Evolutionary conservation across 129 eudicot species (phyloP).

Genomic region (Lactuca sativa): DNA sequence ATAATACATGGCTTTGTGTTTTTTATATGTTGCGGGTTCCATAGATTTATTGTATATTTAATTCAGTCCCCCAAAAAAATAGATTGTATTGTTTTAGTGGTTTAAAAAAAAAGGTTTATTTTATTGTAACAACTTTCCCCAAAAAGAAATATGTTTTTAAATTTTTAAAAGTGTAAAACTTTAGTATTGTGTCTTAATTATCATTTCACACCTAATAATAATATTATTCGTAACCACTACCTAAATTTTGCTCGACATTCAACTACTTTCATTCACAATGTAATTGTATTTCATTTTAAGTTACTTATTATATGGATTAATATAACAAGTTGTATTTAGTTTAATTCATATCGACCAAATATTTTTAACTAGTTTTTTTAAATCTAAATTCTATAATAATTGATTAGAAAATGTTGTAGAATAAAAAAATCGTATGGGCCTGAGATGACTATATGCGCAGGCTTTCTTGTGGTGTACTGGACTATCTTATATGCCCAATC

Average conservation of each 20-base stretch:
- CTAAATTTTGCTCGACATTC: background rate
- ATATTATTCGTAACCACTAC: too few relatives aligned
- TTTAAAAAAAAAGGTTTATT: too few relatives aligned
- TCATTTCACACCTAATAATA: too few relatives aligned
- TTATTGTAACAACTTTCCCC: background rate
- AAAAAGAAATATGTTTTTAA: background rate
- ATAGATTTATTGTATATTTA: background rate
- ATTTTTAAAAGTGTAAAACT: background rate
- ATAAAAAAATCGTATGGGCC: background rate
- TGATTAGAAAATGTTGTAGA: too few relatives aligned
- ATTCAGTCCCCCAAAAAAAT: background rate
- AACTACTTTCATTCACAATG: background rate
- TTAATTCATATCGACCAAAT: background rate
- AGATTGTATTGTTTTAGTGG: too few relatives aligned
- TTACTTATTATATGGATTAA: background rate
- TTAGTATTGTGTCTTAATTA: too few relatives aligned
- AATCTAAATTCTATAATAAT: background rate
- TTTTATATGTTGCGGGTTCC: background rate
- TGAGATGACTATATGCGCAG: background rate
- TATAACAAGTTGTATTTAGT: background rate
- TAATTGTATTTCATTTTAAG: background rate
- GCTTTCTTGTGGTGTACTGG: background rate
- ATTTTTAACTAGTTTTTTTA: too few relatives aligned
- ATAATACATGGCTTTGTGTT: slow-evolving; percentile 1
- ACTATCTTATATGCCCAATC: background rate